These are phyloP conservation scores for Sanghuangporus sanghuang DNA, from an alignment of 1,284 basidiomycete species.

Conservation along the genomic window DNA sequence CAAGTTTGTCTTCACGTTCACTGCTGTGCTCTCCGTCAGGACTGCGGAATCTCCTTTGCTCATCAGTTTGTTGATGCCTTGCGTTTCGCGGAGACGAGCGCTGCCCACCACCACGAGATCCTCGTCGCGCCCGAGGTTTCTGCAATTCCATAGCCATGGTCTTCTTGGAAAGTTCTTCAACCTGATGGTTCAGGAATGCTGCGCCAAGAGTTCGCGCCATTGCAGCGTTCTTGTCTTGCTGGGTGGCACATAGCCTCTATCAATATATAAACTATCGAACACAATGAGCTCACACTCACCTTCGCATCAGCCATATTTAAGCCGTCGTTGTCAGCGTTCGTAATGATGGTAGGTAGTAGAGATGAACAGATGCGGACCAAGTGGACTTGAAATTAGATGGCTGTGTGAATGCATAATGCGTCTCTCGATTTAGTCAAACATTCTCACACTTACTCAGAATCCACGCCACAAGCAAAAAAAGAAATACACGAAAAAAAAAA, in stretches of 20 bases:
- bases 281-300: not conserved
- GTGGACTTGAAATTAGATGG: slow-evolving; percentile 4
- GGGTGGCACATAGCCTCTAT: slow-evolving; percentile 1
- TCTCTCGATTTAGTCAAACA: not conserved
- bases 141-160: not conserved
- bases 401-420: slow-evolving; percentile 1
- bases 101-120: slow-evolving; percentile 6
- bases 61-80: slow-evolving; percentile 1
- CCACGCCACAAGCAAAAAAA: not conserved
- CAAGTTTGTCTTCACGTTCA: slow-evolving; percentile 35
- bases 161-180: slow-evolving; percentile 71
- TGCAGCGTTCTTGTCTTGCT: slow-evolving; percentile 48
- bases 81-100: not conserved
- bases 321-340: not conserved
- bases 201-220: slow-evolving; percentile 81
- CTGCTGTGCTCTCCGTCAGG: slow-evolving; percentile 19
- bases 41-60: slow-evolving; percentile 15
- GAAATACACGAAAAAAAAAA: not conserved
- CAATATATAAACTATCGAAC: not conserved
- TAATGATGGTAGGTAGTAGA: not conserved
- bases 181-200: slow-evolving; percentile 77
- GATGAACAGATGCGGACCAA: not conserved
- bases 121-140: not conserved
- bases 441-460: not conserved
- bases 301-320: slow-evolving; percentile 9